Evolutionary conservation across 768 basidiomycete genomes (phyloP), one percentile per base, ranked within the genome.

Genomic region (Pulveroboletus sp.): DNA sequence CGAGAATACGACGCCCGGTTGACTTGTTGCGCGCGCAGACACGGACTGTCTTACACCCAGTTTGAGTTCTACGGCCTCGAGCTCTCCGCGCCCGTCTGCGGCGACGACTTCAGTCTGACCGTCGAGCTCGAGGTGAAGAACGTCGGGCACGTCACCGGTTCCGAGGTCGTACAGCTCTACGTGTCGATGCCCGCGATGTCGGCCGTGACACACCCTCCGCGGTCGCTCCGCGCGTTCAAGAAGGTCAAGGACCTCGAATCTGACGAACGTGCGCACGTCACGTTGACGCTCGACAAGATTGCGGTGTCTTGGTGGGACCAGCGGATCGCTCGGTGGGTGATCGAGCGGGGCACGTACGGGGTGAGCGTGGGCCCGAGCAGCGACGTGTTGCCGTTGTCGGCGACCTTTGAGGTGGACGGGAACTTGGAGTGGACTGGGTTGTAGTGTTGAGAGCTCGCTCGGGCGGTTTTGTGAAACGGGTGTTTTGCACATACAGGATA

Each of bases 131-230:
- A 70, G 3, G 70, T 89, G 46, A 77, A 71, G 6, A 91, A 91
- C 69, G 83, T 82, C 0, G 87, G 88, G 4, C 43, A 57, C 5
- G 51, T 79, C 23, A 34, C 70, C 1, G 89, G 88, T 10, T 77
- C 81, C 8, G 86, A 91, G 60, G 74, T 86, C 58, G 79, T 81
- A 5, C 88, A 91, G 61, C 57, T 89, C 47, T 93, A 92, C 68
- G 69, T 87, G 39, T 89, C 90, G 62, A 85, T 84, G 13, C 55
- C 67, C 7, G 34, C 36, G 64, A 77, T 57, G 60, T 73, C 59
- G 69, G 75, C 42, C 32, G 49, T 80, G 55, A 75, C 75, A 9
- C 77, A 81, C 22, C 86, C 88, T 0, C 68, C 67, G 22, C 69
- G 79, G 41, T 78, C 86, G 61, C 71, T 93, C 30, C 83, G 80